Evolutionary conservation across 192 early-diverging fungal genomes (phyloP).

Genomic region (Coemansia sp.): DNA sequence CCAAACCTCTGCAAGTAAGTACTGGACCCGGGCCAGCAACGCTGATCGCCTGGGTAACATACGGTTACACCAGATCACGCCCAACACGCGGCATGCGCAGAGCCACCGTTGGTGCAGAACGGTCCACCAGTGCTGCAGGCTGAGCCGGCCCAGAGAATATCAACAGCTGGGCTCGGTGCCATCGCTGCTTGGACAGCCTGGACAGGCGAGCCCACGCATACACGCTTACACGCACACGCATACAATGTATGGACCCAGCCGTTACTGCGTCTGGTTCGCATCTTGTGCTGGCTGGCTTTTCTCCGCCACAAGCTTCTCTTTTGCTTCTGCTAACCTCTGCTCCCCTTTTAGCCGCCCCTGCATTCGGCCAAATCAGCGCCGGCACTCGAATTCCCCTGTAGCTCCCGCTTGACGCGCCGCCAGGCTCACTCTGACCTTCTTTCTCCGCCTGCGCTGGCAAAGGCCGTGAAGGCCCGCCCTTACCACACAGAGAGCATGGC

Average conservation of each 20-base stretch:
- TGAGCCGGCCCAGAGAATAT: background rate
- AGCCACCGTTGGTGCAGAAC: background rate
- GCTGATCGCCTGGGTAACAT: background rate
- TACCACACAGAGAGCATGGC: slow-evolving; percentile 26
- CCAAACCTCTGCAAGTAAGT: background rate
- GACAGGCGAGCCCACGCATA: background rate
- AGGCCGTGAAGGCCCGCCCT: background rate
- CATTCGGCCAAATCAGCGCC: slow-evolving; percentile 7
- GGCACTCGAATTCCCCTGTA: background rate
- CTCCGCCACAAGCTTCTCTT: background rate
- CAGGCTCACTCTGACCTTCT: background rate
- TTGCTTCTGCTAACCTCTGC: slow-evolving; percentile 1
- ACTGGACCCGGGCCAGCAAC: slow-evolving; percentile 7
- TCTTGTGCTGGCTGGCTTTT: background rate
- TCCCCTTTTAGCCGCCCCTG: background rate
- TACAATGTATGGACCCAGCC: slow-evolving; percentile 1
- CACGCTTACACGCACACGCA: background rate
- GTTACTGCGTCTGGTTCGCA: slow-evolving; percentile 6
- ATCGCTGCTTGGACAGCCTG: background rate
- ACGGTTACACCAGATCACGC: background rate
- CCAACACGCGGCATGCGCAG: slow-evolving; percentile 1
- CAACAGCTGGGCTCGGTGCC: slow-evolving; percentile 1
- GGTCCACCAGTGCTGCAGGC: background rate
- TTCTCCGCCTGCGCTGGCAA: background rate
- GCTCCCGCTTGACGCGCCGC: background rate